Conservation (phyloP, 2,329 filamentous ascomycete genomes). For the Diplodia seriata region DNA sequence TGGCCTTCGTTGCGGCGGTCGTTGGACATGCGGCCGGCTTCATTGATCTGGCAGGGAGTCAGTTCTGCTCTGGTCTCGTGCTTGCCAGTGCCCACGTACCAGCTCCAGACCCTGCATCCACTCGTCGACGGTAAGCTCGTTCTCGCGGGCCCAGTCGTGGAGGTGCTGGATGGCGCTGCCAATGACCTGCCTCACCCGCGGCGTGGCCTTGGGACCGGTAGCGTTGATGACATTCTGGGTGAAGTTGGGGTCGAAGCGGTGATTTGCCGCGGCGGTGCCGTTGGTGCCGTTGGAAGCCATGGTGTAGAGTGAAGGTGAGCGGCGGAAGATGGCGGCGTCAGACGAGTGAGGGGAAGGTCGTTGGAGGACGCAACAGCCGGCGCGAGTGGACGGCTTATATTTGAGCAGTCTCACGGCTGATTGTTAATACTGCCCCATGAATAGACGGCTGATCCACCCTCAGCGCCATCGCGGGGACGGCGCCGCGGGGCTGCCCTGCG, state of each 20-base stretch:
- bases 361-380: background rate
- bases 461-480: constrained; percentile 27
- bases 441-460: constrained; percentile 18
- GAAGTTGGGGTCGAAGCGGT: constrained; percentile 76
- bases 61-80: constrained; percentile 3
- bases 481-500: constrained; percentile 22
- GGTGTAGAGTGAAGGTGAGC: constrained; percentile 5
- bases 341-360: constrained; percentile 1
- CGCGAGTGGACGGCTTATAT: constrained; percentile 19
- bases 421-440: constrained; percentile 27
- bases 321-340: background rate
- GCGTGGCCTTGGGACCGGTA: constrained; percentile 72
- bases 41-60: constrained; percentile 57
- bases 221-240: constrained; percentile 75
- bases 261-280: constrained; percentile 32
- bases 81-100: constrained; percentile 46
- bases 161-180: constrained; percentile 71
- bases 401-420: background rate
- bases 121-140: constrained; percentile 77
- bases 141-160: constrained; percentile 79
- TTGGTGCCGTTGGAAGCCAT: constrained; percentile 39
- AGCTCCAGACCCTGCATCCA: constrained; percentile 79
- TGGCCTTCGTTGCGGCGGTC: constrained; percentile 69
- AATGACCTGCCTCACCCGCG: constrained; percentile 70
- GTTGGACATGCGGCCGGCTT: constrained; percentile 68